Conservation (phyloP, 2,329 filamentous ascomycete species). For the Penicillium fuscoglaucum region DNA sequence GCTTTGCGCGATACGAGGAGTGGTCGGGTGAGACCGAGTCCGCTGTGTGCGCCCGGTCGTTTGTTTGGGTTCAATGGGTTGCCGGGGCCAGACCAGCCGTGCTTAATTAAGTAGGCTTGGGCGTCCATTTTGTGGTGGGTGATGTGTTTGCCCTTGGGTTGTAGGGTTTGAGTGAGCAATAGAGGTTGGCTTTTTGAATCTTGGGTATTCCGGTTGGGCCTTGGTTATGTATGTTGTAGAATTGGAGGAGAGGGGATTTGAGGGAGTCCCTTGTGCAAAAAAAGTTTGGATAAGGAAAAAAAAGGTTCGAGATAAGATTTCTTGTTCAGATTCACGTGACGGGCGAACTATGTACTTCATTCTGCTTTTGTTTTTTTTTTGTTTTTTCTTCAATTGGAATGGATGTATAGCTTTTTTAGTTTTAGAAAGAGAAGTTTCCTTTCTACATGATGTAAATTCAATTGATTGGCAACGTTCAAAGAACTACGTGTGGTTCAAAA, state of each 20-base stretch:
- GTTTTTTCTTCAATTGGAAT: too few relatives aligned
- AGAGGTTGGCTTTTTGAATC: not conserved
- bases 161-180: not conserved
- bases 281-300: slow-evolving; percentile 11
- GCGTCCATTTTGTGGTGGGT: slow-evolving; percentile 67
- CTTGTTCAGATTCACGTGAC: too few relatives aligned
- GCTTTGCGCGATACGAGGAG: slow-evolving; percentile 80
- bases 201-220: too few relatives aligned
- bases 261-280: not conserved
- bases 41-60: slow-evolving; percentile 54
- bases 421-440: not conserved
- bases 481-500: not conserved
- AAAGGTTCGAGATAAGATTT: slow-evolving; percentile 5
- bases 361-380: too few relatives aligned
- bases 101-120: slow-evolving; percentile 74
- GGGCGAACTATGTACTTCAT: too few relatives aligned
- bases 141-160: not conserved
- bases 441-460: not conserved
- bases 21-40: slow-evolving; percentile 76
- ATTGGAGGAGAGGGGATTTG: not conserved
- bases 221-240: not conserved
- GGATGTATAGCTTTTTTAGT: too few relatives aligned
- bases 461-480: not conserved
- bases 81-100: slow-evolving; percentile 88
- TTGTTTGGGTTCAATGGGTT: slow-evolving; percentile 76